Evolutionary conservation across 768 basidiomycete genomes (phyloP).

Genomic region (Chalciporus piperatus): DNA sequence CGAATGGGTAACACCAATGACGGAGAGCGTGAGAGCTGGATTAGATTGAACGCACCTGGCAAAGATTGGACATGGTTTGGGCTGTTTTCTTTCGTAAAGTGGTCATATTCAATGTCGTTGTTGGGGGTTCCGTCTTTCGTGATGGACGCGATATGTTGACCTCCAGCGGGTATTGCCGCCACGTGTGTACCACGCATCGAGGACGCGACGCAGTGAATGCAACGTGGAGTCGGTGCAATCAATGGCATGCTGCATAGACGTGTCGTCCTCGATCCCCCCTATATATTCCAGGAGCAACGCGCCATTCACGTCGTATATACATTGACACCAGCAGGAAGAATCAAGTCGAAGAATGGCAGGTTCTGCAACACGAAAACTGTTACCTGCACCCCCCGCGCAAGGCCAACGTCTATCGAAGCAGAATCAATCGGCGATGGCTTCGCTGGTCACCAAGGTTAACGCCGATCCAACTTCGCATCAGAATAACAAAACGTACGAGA

Average conservation of each 20-base stretch:
- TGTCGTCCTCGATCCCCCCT: constrained; percentile 1
- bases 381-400: no score
- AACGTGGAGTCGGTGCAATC: constrained; percentile 15
- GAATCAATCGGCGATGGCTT: background rate
- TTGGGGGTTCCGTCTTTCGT: background rate
- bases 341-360: background rate
- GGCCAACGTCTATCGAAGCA: no score
- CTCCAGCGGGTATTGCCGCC: constrained; percentile 6
- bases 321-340: background rate
- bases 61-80: constrained; percentile 23
- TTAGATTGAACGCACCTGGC: constrained; percentile 22
- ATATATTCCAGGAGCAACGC: constrained; percentile 13
- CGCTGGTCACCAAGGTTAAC: background rate
- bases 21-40: constrained; percentile 9
- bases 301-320: background rate
- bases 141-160: constrained; percentile 21
- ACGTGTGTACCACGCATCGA: constrained; percentile 25
- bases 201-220: constrained; percentile 11
- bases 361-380: background rate
- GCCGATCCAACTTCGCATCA: background rate
- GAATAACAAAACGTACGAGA: constrained; percentile 22
- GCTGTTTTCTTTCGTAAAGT: constrained; percentile 7
- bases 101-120: constrained; percentile 8
- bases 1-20: constrained; percentile 48
- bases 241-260: constrained; percentile 18